These are phyloP conservation scores for Dendrobium officinale DNA, from an alignment of 106 monocot genomes.

Conservation along the genomic window DNA sequence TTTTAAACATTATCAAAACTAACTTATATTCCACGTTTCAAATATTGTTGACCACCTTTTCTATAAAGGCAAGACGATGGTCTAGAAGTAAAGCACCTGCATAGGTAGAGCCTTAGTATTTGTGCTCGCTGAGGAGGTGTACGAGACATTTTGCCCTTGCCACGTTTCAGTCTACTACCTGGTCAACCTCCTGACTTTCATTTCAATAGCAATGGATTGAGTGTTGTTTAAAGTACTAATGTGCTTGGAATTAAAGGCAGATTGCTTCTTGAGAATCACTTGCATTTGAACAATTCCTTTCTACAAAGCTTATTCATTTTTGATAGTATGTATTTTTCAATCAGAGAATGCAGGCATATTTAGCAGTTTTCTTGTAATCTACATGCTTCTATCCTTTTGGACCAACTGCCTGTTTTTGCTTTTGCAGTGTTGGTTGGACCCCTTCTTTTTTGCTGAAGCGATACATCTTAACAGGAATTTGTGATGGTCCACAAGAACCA, in stretches of 20 bases:
- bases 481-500: slow-evolving; percentile 92
- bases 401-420: slow-evolving; percentile 10
- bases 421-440: slow-evolving; percentile 82
- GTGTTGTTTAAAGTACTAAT: not conserved
- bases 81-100: too few relatives aligned
- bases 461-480: slow-evolving; percentile 83
- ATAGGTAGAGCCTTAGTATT: too few relatives aligned
- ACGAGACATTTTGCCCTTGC: not conserved
- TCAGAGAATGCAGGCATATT: not conserved
- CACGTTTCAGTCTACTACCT: not conserved
- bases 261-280: not conserved
- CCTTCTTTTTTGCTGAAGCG: slow-evolving; percentile 98
- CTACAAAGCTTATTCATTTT: not conserved
- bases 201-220: not conserved
- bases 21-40: not conserved
- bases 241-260: not conserved
- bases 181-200: too few relatives aligned
- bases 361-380: not conserved
- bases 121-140: too few relatives aligned
- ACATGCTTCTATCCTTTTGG: not conserved
- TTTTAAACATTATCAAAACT: not conserved
- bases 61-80: too few relatives aligned
- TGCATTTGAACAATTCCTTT: not conserved
- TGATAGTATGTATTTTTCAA: not conserved
- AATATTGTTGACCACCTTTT: too few relatives aligned